Percentiles rank a stretch among this genome's conserved stretches.
These are phyloP conservation scores for Nissolia schottii DNA, from an alignment of 306 rosid species.

Conservation along the genomic window DNA sequence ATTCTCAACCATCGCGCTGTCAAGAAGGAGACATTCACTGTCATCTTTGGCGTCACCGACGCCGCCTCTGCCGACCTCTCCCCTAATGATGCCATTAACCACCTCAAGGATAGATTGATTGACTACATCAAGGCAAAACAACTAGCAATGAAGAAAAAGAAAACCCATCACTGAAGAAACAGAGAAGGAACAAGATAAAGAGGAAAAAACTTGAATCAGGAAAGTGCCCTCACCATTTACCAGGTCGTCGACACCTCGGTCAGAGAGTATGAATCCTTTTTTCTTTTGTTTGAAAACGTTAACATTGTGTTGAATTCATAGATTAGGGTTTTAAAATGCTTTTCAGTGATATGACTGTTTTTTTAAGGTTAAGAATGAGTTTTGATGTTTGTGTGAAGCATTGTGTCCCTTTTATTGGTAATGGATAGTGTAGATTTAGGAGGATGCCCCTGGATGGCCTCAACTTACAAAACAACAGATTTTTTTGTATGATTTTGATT, in stretches of 20 bases:
- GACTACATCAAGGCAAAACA: too few relatives aligned
- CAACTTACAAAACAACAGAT: not conserved
- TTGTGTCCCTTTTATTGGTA: not conserved
- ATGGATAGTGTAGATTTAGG: not conserved
- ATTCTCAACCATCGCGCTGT: too few relatives aligned
- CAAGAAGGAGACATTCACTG: too few relatives aligned
- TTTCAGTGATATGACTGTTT: not conserved
- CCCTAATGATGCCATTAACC: too few relatives aligned
- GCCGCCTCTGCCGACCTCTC: too few relatives aligned
- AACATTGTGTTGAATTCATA: not conserved
- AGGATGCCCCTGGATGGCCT: not conserved
- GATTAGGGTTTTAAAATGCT: not conserved
- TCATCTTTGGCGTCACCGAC: too few relatives aligned
- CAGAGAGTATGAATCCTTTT: conserved; percentile 60
- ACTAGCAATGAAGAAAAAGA: too few relatives aligned
- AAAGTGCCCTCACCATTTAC: conserved; percentile 87
- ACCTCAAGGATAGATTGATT: too few relatives aligned
- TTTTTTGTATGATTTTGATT: not conserved
- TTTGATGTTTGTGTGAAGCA: not conserved
- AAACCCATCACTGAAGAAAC: too few relatives aligned
- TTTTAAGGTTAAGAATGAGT: not conserved
- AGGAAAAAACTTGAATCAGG: too few relatives aligned
- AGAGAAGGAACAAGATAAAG: too few relatives aligned
- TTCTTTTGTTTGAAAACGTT: too few relatives aligned
- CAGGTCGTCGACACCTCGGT: conserved; percentile 74